Evolutionary conservation across 2,329 filamentous ascomycete species (phyloP), one percentile per base, ranked within the genome.

Genomic region (Paradendryphiella salina): DNA sequence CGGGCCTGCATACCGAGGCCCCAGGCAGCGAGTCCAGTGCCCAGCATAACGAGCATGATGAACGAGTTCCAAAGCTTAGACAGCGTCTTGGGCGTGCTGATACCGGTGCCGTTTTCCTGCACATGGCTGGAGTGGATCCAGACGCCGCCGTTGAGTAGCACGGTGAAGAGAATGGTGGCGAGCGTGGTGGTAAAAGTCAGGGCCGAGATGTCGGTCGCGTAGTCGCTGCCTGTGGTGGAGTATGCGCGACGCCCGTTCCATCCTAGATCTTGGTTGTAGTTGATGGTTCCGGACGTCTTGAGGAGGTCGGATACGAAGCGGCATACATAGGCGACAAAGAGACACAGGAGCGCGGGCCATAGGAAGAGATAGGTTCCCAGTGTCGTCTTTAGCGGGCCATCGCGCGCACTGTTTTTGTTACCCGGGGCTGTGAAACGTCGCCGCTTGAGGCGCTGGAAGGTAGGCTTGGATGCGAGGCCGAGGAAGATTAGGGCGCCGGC

Each of bases 331-430:
- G 43, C 49, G 26, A 47, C 23, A 18, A 52, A 47, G 37, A 52
- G 37, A 6, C 37, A 52, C 18, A 52, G 38, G 3, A 52, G 43
- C 0, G 49, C 43, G 0, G 49, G 43, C 37, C 37, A 42, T 23
- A 52, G 49, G 28, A 52, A 52, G 43, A 52, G 43, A 9, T 51
- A 51, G 1, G 49, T 51, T 4, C 49, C 49, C 4, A 51, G 18
- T 2, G 42, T 38, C 1, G 49, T 51, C 14, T 51, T 51, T 0
- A 51, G 18, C 3, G 49, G 49, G 0, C 40, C 44, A 40, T 51
- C 31, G 18, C 43, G 28, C 8, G 37, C 37, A 32, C 38, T 41
- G 11, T 33, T 47, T 4, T 40, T 11, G 14, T 33, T 51, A 26
- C 23, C 20, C 1, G 49, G 31, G 1, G 42, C 23, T 5, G 49